Conservation (phyloP, 176 grass and related monocot species). For the Urochloa ruziziensis region DNA sequence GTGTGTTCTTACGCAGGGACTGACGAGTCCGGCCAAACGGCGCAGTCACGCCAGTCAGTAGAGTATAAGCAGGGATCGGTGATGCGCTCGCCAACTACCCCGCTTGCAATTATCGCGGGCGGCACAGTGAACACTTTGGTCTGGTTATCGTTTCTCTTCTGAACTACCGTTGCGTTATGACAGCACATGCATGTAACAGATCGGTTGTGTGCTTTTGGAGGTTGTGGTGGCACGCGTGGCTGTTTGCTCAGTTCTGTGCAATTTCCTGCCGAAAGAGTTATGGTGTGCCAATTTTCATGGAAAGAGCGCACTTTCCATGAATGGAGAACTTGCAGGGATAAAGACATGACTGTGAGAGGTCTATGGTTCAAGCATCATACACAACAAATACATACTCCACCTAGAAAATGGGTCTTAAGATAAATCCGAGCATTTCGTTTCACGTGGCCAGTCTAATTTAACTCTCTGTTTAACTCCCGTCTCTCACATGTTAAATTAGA, state of each 20-base stretch:
- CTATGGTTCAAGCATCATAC: background rate
- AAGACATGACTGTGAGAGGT: background rate
- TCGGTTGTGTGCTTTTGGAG: slow-evolving; percentile 1
- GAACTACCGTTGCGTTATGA: slow-evolving; percentile 1
- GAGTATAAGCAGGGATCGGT: background rate
- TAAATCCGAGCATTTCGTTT: too few species aligned
- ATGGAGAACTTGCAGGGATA: background rate
- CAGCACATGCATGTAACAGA: background rate
- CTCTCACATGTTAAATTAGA: too few species aligned
- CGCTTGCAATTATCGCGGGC: background rate
- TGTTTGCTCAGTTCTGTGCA: background rate
- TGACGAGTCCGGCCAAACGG: background rate
- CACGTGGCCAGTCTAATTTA: too few species aligned
- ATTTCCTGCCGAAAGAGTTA: slow-evolving; percentile 2
- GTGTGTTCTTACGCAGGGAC: background rate
- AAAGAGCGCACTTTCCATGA: background rate
- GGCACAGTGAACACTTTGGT: background rate
- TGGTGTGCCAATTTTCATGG: background rate
- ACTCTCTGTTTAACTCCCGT: too few species aligned
- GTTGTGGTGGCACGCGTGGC: background rate
- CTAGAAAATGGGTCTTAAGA: too few species aligned
- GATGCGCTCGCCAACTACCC: slow-evolving; percentile 20
- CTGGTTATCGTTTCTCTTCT: slow-evolving; percentile 7
- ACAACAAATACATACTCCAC: too few species aligned
- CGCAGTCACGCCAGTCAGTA: background rate